These are phyloP conservation scores for Auriscalpium microsporum DNA, from an alignment of 768 basidiomycete species.

Conservation along the genomic window DNA sequence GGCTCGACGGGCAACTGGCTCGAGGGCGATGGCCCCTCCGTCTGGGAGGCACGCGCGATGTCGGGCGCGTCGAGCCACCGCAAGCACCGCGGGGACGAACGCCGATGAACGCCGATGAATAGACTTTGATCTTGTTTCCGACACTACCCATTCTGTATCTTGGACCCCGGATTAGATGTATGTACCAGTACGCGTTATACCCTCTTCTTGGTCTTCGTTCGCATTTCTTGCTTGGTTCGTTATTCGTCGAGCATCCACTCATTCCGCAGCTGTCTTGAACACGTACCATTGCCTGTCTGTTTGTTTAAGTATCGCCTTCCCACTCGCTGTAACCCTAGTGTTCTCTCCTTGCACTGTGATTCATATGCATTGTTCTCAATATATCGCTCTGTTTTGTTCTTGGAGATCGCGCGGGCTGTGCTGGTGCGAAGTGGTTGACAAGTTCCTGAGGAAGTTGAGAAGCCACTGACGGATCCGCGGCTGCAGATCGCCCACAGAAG, in stretches of 20 bases:
- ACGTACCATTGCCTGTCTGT: not conserved
- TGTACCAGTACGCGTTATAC: conserved; percentile 8
- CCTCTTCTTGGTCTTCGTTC: conserved; percentile 2
- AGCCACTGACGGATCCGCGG: no score
- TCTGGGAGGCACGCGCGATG: conserved; percentile 54
- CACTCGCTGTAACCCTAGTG: not conserved
- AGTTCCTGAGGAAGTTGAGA: no score
- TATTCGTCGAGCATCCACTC: conserved; percentile 1
- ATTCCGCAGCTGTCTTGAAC: not conserved
- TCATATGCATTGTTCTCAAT: not conserved
- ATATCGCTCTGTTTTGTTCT: no score
- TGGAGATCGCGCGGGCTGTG: no score
- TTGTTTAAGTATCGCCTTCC: not conserved
- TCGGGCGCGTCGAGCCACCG: conserved; percentile 28
- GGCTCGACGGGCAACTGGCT: conserved; percentile 56
- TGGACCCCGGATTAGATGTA: not conserved
- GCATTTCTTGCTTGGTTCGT: not conserved
- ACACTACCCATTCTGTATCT: not conserved
- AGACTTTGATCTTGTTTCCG: not conserved
- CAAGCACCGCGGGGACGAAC: conserved; percentile 31
- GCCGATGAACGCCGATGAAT: conserved; percentile 29
- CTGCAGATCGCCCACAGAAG: no score
- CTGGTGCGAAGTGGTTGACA: no score
- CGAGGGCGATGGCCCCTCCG: conserved; percentile 50
- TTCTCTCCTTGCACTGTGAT: not conserved